Conservation (phyloP, 345 rosid genomes). For the Camelina hispida region DNA sequence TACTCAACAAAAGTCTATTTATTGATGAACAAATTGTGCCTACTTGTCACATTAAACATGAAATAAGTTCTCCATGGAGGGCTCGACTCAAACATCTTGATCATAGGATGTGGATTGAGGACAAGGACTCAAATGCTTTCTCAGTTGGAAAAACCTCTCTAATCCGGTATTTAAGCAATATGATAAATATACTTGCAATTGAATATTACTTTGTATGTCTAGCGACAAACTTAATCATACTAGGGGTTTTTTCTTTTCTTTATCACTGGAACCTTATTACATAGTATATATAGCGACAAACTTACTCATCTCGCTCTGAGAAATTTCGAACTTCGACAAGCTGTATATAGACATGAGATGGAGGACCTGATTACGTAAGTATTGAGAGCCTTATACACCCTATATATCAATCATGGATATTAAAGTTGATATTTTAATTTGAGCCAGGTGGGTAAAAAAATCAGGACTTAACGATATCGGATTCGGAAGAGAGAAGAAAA, state of each 20-base stretch:
- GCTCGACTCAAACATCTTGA: slow-evolving; percentile 65
- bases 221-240: background rate
- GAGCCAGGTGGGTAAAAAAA: slow-evolving; percentile 53
- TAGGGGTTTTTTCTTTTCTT: background rate
- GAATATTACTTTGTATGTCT: too few relatives aligned
- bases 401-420: background rate
- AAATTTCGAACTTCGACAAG: slow-evolving; percentile 53
- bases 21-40: background rate
- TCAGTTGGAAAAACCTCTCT: slow-evolving; percentile 60
- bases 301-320: slow-evolving; percentile 50
- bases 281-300: slow-evolving; percentile 38
- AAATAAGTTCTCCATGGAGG: slow-evolving; percentile 57
- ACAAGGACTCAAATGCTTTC: slow-evolving; percentile 45
- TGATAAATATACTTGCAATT: background rate
- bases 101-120: slow-evolving; percentile 67
- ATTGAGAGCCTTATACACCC: background rate
- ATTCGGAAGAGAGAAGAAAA: slow-evolving; percentile 67
- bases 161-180: slow-evolving; percentile 45
- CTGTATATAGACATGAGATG: slow-evolving; percentile 54
- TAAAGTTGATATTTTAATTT: background rate
- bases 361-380: slow-evolving; percentile 53
- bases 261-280: slow-evolving; percentile 41
- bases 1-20: slow-evolving; percentile 45
- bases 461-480: slow-evolving; percentile 59
- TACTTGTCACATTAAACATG: slow-evolving; percentile 49